Evolutionary conservation across 352 stramenopile genomes (phyloP), one percentile per base, ranked within the genome.

Genomic region (Pythium rhizo-oryzae): DNA sequence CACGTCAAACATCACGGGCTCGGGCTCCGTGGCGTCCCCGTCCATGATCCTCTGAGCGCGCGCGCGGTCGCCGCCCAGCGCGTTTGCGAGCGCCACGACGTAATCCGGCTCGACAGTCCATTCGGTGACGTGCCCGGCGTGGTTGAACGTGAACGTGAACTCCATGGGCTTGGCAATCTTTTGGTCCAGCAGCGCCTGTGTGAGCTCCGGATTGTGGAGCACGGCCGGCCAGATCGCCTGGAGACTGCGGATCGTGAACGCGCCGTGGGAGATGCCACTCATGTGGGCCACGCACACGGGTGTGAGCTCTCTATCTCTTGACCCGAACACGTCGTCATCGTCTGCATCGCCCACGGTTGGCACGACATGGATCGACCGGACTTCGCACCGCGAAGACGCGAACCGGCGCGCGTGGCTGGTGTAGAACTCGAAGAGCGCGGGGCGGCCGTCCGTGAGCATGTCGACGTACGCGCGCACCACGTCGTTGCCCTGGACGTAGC

Each of bases 71-170:
- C 37, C 37, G 37, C 15, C 37, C 37, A 43, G 37, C 37, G 37
- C 37, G 37, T 18, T 12, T 7, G 19, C 21, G n/a, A 62, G 18
- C 35, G 55, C 39, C 21, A 19, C 18, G 39, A 52, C 11, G 35
- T 33, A 62, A 62, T 62, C 55, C 12, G 35, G 9, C 4, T 51
- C 37, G 21, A 19, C 37, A 1, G 46, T 37, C 21, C 16, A 24
- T 1, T 37, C 16, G 30, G 23, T 21, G 8, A 62, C 13, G 8
- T 19, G n/a, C 19, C 55, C 55, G 18, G n/a, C 16, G 35, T 8
- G n/a, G n/a, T 28, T 35, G 37, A 62, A 62, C 18, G 33, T 12
- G n/a, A 62, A 52, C 13, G n/a, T 12, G 35, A 52, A 62, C 35
- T 13, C 4, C 55, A 62, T 35, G 35, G 19, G 35, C 12, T 21